Percentiles rank a stretch among this genome's conserved stretches.
Evolutionary conservation across 2,329 filamentous ascomycete species (phyloP).

Genomic region (Pseudogymnoascus sp.): DNA sequence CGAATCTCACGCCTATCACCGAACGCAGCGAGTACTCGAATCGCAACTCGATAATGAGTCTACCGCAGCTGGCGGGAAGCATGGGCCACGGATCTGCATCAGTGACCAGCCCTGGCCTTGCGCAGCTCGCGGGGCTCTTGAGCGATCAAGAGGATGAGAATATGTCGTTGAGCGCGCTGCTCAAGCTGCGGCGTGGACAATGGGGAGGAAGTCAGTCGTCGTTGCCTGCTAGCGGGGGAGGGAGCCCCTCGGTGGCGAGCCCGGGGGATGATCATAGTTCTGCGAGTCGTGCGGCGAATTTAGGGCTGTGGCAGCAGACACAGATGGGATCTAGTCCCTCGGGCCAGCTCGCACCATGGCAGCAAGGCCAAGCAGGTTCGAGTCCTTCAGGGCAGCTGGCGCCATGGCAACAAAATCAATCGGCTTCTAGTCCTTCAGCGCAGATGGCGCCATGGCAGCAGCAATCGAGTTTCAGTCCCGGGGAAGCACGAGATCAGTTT

Average conservation of each 20-base stretch:
- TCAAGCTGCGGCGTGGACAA: conserved; percentile 62
- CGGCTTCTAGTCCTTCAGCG: neutral
- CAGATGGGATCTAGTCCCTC: conserved; percentile 18
- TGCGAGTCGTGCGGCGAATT: conserved; percentile 3
- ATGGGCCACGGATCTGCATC: conserved; percentile 35
- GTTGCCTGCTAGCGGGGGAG: conserved; percentile 37
- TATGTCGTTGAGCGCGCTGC: conserved; percentile 64
- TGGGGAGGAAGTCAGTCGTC: conserved; percentile 79
- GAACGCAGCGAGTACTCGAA: conserved; percentile 95
- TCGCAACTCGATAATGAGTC: conserved; percentile 78
- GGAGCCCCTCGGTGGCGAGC: conserved; percentile 29
- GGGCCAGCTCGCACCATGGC: conserved; percentile 20
- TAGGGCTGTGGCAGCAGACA: neutral
- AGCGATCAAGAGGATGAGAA: conserved; percentile 48
- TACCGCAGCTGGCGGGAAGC: conserved; percentile 44
- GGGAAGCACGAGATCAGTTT: neutral
- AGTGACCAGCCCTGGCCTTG: conserved; percentile 64
- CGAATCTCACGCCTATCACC: conserved; percentile 91
- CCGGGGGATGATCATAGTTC: conserved; percentile 19
- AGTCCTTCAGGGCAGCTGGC: neutral
- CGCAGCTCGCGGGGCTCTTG: conserved; percentile 61
- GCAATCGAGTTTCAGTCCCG: neutral
- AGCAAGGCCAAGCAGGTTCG: conserved; percentile 7
- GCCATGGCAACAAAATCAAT: neutral
- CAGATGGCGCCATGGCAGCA: neutral